These are phyloP conservation scores for Apiospora phragmitis DNA, from an alignment of 2,329 filamentous ascomycete genomes.

Conservation along the genomic window DNA sequence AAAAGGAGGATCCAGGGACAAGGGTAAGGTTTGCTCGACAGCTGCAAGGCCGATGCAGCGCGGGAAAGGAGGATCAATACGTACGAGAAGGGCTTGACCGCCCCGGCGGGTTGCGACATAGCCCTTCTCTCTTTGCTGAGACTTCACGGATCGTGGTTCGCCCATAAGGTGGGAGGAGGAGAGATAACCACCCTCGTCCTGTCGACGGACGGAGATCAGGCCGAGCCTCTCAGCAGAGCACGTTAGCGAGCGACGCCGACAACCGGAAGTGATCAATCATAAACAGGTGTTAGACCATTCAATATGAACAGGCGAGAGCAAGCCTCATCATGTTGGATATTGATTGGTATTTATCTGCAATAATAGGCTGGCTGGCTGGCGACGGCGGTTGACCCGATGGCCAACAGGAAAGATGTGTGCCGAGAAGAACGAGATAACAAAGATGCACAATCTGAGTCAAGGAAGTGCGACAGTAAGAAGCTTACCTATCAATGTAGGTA, in stretches of 20 bases:
- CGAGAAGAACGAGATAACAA: neutral
- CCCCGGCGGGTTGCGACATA: slow-evolving; percentile 9
- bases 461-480: neutral
- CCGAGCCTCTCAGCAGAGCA: neutral
- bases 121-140: slow-evolving; percentile 2
- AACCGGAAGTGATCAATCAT: neutral
- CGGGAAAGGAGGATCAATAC: slow-evolving; percentile 10
- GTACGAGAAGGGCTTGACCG: slow-evolving; percentile 9
- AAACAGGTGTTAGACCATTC: neutral
- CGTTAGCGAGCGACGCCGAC: neutral
- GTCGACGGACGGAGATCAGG: neutral
- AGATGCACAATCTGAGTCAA: neutral
- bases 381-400: neutral
- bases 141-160: neutral
- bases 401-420: neutral
- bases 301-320: neutral
- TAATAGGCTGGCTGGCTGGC: neutral
- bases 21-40: slow-evolving; percentile 9
- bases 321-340: neutral
- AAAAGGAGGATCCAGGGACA: neutral
- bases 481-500: no score
- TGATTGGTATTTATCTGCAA: neutral
- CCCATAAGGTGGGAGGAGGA: neutral
- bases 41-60: slow-evolving; percentile 10
- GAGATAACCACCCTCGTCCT: neutral